These are phyloP conservation scores for Aspergillus puulaauensis DNA, from an alignment of 2,329 filamentous ascomycete genomes.

Conservation along the genomic window DNA sequence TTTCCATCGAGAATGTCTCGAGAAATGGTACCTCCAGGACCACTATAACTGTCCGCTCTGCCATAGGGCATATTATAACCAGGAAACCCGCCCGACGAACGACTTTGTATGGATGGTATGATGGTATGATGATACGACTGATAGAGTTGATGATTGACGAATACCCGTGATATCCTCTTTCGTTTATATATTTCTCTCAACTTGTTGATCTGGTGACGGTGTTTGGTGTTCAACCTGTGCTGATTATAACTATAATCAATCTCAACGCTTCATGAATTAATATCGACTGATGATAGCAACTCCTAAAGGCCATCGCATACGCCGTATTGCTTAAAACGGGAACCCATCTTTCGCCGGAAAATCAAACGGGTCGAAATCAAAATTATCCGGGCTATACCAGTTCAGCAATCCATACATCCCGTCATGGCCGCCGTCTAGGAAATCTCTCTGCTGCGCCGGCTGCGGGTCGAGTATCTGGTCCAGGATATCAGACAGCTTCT, in stretches of 20 bases:
- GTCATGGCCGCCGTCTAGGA: constrained; percentile 29
- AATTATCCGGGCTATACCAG: constrained; percentile 34
- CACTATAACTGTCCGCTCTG: constrained; percentile 42
- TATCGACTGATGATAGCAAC: neutral
- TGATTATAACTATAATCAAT: neutral
- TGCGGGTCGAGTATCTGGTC: constrained; percentile 35
- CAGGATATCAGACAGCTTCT: constrained; percentile 35
- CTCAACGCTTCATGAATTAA: neutral
- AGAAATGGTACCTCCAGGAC: constrained; percentile 41
- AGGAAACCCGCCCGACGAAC: constrained; percentile 27
- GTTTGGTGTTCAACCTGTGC: neutral
- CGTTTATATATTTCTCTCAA: neutral
- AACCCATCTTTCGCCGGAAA: constrained; percentile 23
- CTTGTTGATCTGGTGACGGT: neutral
- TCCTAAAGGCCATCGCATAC: too few relatives aligned
- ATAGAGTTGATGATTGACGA: neutral
- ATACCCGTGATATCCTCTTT: neutral
- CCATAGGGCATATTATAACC: constrained; percentile 35
- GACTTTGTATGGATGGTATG: constrained; percentile 41
- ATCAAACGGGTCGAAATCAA: constrained; percentile 33
- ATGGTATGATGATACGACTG: neutral
- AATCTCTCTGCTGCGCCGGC: constrained; percentile 23
- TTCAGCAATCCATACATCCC: constrained; percentile 33
- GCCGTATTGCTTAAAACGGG: constrained; percentile 3
- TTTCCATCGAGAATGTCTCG: constrained; percentile 40